Evolutionary conservation across 139 green algal genomes (phyloP).

Genomic region (Chlorella sp.): DNA sequence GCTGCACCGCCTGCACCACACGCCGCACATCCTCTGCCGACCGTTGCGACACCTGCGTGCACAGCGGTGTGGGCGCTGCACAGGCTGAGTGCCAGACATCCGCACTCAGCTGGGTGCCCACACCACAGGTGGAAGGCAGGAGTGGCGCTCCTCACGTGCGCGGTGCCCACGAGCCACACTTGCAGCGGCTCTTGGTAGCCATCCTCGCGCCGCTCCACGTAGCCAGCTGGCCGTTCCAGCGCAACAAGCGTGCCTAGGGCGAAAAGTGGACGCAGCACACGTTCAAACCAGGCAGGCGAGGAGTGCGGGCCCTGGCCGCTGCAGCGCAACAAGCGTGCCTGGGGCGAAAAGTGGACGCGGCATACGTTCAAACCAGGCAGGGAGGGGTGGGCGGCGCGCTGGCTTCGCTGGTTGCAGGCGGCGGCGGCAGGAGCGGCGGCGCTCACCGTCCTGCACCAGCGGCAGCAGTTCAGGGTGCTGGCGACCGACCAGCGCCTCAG

Average conservation of each 20-base stretch:
- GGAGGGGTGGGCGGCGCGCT: not conserved
- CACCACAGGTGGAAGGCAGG: too few relatives aligned
- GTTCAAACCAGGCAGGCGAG: too few relatives aligned
- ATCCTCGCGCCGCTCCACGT: slow-evolving; percentile 71
- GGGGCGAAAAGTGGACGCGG: slow-evolving; percentile 1
- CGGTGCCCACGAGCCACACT: slow-evolving; percentile 79
- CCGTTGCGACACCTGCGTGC: slow-evolving; percentile 44
- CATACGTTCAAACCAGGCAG: too few relatives aligned
- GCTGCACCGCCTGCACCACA: slow-evolving; percentile 64
- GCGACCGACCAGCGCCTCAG: not conserved
- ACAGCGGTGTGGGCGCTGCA: too few relatives aligned
- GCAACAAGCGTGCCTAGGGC: slow-evolving; percentile 68
- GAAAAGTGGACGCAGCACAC: too few relatives aligned
- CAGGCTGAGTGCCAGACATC: too few relatives aligned
- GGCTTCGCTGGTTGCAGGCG: not conserved
- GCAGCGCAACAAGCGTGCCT: too few relatives aligned
- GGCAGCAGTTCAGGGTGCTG: not conserved
- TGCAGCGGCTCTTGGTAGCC: slow-evolving; percentile 79
- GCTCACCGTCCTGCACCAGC: slow-evolving; percentile 12
- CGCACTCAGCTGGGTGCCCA: too few relatives aligned
- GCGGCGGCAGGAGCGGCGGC: not conserved
- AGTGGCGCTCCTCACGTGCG: slow-evolving; percentile 63
- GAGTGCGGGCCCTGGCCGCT: too few relatives aligned
- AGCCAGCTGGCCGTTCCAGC: slow-evolving; percentile 58
- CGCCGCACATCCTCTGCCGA: slow-evolving; percentile 63